A percentile compares a stretch with the other conserved stretches of the same genome.
Evolutionary conservation across 2,329 filamentous ascomycete genomes (phyloP).

Genomic region (Aspergillus puulaauensis): DNA sequence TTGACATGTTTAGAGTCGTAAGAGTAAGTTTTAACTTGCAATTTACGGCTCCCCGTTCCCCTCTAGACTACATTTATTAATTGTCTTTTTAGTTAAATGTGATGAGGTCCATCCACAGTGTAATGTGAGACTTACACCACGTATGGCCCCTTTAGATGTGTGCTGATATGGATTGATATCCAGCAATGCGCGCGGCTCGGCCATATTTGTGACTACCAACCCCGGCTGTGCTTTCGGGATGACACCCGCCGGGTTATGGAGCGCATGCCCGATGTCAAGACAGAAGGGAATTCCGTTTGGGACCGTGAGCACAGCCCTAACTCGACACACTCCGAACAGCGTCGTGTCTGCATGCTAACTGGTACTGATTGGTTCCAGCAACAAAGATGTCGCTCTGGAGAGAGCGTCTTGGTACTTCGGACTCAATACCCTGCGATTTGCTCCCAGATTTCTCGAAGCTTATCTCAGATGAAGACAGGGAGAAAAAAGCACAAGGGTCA

Average conservation of each 20-base stretch:
- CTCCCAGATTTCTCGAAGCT: conserved; percentile 55
- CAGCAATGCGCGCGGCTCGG: conserved; percentile 57
- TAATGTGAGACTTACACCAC: conserved; percentile 40
- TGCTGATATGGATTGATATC: conserved; percentile 10
- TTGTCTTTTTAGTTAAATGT: conserved; percentile 49
- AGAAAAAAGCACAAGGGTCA: conserved; percentile 54
- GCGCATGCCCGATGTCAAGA: conserved; percentile 53
- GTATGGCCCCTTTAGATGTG: neutral
- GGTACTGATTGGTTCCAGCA: conserved; percentile 15
- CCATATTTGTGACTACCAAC: conserved; percentile 59
- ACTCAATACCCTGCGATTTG: conserved; percentile 42
- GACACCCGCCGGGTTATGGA: conserved; percentile 53
- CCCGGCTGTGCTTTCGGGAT: conserved; percentile 55
- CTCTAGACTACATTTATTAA: neutral
- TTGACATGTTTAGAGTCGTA: conserved; percentile 35
- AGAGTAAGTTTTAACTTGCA: conserved; percentile 32
- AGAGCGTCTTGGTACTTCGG: conserved; percentile 25
- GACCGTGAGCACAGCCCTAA: conserved; percentile 47
- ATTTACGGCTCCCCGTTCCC: neutral
- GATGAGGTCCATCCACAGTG: conserved; percentile 56
- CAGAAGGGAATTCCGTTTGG: conserved; percentile 55
- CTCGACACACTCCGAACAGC: neutral
- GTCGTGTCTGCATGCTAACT: conserved; percentile 10
- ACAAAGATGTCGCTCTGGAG: conserved; percentile 29
- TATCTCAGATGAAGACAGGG: conserved; percentile 58